Base-by-base conservation (phyloP, 2,329 filamentous ascomycete genomes). In the Aspergillus proliferans region DNA sequence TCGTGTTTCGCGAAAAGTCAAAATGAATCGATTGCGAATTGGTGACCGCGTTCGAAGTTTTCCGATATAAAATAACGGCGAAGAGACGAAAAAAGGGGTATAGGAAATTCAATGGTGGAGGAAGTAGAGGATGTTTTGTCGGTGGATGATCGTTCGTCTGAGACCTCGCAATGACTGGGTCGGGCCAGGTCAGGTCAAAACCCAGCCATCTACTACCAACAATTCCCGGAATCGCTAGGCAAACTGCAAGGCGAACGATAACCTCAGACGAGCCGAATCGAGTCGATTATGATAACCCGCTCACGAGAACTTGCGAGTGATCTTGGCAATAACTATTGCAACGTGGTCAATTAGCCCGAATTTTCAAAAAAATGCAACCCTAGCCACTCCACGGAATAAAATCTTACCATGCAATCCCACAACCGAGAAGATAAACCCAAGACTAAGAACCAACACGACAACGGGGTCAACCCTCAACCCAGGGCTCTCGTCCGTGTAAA, bases 351-450 rank as follows among this genome's bases (percentile, higher is more conserved):
- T 40, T 40, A 40, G 14, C n/a, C 26, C 36, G 5, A 24, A 47
- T 41, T 38, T 39, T 28, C 26, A 28, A 28, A 10, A 28, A 10
- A 24, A 6, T 28, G 8, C 8, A 18, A 42, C 15, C 36, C 12
- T 7, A 42, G 6, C 21, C 3, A 22, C 2, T 41, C 38, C 30
- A 41, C 4, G 5, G 3, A 3, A 34, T 21, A 15, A 21, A 14
- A 26, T 79, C 88, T 62, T 84, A 97, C 93, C 90, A 77, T 98
- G 93, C 68, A 98, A 80, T 61, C 90, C 91, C 66, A 98, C 93
- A 67, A 98, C 93, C 67, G 87, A 93, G 78, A 98, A 96, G 74
- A 98, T 98, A 75, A 98, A 98, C 55, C 95, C 93, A 63, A 98
- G 83, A 66, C 89, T 95, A 62, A 98, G 80, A 60, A 96, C 93